These are phyloP conservation scores for Bromus sterilis DNA, from an alignment of 176 grass and related monocot species.

Conservation along the genomic window DNA sequence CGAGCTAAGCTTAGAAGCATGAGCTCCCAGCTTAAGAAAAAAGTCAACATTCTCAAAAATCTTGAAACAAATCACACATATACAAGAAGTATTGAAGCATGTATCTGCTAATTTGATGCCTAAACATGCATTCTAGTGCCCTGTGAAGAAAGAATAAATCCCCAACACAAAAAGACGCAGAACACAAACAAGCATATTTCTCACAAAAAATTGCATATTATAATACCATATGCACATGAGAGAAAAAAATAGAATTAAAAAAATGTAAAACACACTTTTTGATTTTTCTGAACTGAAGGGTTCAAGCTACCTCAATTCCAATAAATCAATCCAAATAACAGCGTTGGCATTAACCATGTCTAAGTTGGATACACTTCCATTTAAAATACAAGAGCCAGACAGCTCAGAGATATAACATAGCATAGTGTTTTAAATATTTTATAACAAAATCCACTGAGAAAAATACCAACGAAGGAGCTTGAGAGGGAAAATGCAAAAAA, in stretches of 20 bases:
- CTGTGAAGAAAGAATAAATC: background rate
- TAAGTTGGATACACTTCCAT: background rate
- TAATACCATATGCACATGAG: background rate
- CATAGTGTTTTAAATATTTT: background rate
- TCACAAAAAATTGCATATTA: background rate
- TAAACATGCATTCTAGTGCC: background rate
- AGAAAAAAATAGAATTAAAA: too few species aligned
- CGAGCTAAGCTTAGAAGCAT: background rate
- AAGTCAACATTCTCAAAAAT: background rate
- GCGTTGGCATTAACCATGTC: background rate
- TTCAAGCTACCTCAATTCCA: background rate
- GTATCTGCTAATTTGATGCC: background rate
- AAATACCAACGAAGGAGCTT: background rate
- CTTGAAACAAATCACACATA: background rate
- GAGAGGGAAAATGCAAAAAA: background rate
- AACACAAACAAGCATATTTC: background rate
- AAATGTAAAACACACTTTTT: background rate
- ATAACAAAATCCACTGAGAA: background rate
- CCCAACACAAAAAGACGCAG: background rate
- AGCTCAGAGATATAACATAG: background rate
- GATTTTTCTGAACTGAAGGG: background rate
- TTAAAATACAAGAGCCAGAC: background rate
- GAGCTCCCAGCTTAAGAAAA: background rate
- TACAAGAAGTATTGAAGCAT: background rate
- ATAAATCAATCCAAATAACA: conserved; percentile 3